phyloP scores from a whole-genome alignment of 2,329 filamentous ascomycete species.

The Ramichloridium luteum region DNA sequence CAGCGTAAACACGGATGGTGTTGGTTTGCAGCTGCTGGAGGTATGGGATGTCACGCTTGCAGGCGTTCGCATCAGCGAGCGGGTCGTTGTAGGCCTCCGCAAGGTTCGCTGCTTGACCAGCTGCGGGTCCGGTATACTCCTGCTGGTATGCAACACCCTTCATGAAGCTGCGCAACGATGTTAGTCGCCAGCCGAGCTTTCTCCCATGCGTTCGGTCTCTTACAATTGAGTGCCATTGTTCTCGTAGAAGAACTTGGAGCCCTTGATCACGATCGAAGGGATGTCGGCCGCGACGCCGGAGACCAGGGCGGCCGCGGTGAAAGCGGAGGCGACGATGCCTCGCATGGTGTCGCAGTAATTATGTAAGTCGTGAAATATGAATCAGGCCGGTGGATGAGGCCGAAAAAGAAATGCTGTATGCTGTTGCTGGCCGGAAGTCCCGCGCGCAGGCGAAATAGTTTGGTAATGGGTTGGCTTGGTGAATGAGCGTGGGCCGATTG shows the following conservation, averaged over 20 bases:
- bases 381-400: too few relatives aligned
- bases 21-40: conserved; percentile 74
- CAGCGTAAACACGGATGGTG: conserved; percentile 86
- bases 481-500: too few relatives aligned
- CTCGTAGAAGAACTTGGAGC: conserved; percentile 81
- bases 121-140: conserved; percentile 41
- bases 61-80: conserved; percentile 56
- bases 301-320: conserved; percentile 32
- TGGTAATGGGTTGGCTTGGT: too few relatives aligned
- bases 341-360: conserved; percentile 43
- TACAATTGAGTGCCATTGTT: conserved; percentile 65
- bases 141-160: conserved; percentile 91
- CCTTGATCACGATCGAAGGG: conserved; percentile 59
- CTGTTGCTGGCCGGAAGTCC: too few relatives aligned
- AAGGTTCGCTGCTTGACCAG: conserved; percentile 30
- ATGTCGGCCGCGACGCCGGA: conserved; percentile 42
- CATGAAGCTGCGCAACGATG: conserved; percentile 71
- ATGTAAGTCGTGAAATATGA: too few relatives aligned
- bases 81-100: conserved; percentile 62
- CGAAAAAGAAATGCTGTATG: too few relatives aligned
- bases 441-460: too few relatives aligned
- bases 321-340: conserved; percentile 36
- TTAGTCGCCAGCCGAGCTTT: conserved; percentile 5
- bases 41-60: conserved; percentile 76
- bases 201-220: too few relatives aligned